Percentiles rank a stretch among this genome's conserved stretches.
Conservation (phyloP, 208 protist genomes). For the Crithidia mellificae region DNA sequence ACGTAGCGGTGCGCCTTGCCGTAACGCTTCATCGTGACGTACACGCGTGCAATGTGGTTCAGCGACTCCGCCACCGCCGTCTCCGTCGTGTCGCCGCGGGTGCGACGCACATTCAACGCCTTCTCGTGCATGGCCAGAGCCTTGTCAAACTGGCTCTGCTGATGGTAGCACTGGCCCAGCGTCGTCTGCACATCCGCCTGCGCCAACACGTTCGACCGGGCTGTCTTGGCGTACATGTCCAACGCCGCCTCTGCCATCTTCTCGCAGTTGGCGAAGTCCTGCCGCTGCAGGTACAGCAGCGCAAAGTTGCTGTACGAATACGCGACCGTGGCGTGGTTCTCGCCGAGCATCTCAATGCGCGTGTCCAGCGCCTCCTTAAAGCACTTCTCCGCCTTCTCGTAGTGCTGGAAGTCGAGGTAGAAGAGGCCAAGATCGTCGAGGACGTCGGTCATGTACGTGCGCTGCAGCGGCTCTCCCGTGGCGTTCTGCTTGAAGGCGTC, state of each 20-base stretch:
- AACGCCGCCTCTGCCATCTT: slow-evolving; percentile 75
- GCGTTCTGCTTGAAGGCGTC: slow-evolving; percentile 83
- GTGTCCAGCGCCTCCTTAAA: slow-evolving; percentile 87
- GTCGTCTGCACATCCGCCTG: slow-evolving; percentile 88
- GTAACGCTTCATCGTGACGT: slow-evolving; percentile 70
- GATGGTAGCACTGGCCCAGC: slow-evolving; percentile 74
- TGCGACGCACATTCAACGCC: slow-evolving; percentile 86
- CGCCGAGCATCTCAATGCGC: slow-evolving; percentile 86
- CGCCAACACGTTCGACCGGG: slow-evolving; percentile 77
- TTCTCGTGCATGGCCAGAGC: slow-evolving; percentile 80
- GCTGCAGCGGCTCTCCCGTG: slow-evolving; percentile 73
- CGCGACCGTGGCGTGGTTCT: slow-evolving; percentile 86
- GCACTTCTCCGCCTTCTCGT: slow-evolving; percentile 86
- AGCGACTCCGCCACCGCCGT: slow-evolving; percentile 82
- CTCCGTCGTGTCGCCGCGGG: slow-evolving; percentile 75
- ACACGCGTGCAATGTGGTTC: slow-evolving; percentile 83
- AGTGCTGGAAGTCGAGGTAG: slow-evolving; percentile 89
- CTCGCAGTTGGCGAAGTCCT: slow-evolving; percentile 74
- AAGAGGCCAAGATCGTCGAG: slow-evolving; percentile 89
- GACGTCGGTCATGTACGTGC: slow-evolving; percentile 88
- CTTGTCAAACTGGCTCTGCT: slow-evolving; percentile 57
- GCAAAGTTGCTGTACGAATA: slow-evolving; percentile 92
- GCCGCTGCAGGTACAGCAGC: slow-evolving; percentile 73
- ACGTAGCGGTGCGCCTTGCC: slow-evolving; percentile 62
- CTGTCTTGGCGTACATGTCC: slow-evolving; percentile 89